Percentiles rank a stretch among this genome's conserved stretches.
Conservation (phyloP, 495 filamentous ascomycete species). For the Filosporella fistucella region DNA sequence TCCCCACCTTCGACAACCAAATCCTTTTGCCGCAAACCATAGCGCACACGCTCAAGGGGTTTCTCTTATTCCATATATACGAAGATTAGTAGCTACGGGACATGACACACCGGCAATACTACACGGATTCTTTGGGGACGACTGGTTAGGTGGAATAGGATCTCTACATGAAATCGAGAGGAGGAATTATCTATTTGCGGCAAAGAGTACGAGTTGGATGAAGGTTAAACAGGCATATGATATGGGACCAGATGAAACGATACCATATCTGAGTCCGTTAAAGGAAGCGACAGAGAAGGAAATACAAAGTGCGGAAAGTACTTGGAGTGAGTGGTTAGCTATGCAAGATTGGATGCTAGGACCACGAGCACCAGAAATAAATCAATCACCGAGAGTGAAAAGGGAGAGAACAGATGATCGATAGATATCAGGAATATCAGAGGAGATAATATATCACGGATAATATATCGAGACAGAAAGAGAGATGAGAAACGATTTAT, state of each 20-base stretch:
- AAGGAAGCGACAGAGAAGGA: slow-evolving; percentile 70
- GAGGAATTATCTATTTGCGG: slow-evolving; percentile 90
- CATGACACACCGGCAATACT: slow-evolving; percentile 82
- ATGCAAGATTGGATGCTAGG: slow-evolving; percentile 30
- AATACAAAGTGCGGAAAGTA: slow-evolving; percentile 76
- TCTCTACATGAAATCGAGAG: slow-evolving; percentile 84
- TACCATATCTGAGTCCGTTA: slow-evolving; percentile 82
- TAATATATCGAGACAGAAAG: not conserved
- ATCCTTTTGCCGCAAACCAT: slow-evolving; percentile 16
- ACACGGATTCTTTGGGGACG: slow-evolving; percentile 92
- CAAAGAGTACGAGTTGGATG: slow-evolving; percentile 86
- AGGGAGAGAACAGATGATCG: slow-evolving; percentile 57
- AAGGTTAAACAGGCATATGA: slow-evolving; percentile 88
- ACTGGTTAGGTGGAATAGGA: slow-evolving; percentile 76
- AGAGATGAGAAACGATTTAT: too few species aligned
- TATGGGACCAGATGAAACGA: slow-evolving; percentile 69
- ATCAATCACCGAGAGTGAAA: slow-evolving; percentile 87
- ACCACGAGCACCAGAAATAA: slow-evolving; percentile 40
- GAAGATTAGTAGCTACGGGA: slow-evolving; percentile 85
- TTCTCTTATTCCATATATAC: slow-evolving; percentile 83
- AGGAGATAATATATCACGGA: not conserved
- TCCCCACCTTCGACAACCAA: slow-evolving; percentile 24
- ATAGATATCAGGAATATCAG: not conserved
- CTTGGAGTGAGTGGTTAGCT: slow-evolving; percentile 43
- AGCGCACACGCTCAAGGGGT: slow-evolving; percentile 36